phyloP scores from a whole-genome alignment of 164 flowering plant species.

The Tinospora cordifolia region DNA sequence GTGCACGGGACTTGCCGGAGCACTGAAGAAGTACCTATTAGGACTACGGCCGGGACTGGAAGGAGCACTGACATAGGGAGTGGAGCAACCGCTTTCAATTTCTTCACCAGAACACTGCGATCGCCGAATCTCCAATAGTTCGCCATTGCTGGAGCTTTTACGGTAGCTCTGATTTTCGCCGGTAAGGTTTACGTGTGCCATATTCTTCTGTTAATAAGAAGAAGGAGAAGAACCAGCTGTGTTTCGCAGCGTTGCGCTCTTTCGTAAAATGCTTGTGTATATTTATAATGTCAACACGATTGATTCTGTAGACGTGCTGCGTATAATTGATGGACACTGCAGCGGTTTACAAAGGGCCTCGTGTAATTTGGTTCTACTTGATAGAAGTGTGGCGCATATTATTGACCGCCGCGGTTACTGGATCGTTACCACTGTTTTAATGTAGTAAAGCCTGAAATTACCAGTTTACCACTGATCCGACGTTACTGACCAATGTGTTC shows the following conservation, averaged over 20 bases:
- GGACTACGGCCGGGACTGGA: constrained; percentile 48
- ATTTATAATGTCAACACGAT: background rate
- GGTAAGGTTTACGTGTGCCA: background rate
- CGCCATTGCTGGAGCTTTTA: constrained; percentile 20
- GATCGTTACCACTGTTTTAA: too few relatives aligned
- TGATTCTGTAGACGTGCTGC: background rate
- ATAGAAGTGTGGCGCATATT: too few relatives aligned
- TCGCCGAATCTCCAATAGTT: background rate
- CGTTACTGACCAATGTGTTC: too few relatives aligned
- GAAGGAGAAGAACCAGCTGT: too few relatives aligned
- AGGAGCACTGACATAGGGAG: constrained; percentile 65
- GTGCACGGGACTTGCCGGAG: constrained; percentile 68
- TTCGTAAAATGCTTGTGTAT: background rate
- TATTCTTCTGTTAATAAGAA: background rate
- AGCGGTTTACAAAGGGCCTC: too few relatives aligned
- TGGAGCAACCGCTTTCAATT: constrained; percentile 55
- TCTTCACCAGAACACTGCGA: constrained; percentile 18
- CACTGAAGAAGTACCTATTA: constrained; percentile 45
- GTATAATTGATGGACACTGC: too few relatives aligned
- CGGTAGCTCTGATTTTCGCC: constrained; percentile 8
- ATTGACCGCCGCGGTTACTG: too few relatives aligned
- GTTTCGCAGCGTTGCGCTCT: background rate
- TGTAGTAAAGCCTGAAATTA: too few relatives aligned
- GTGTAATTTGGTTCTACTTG: too few relatives aligned
- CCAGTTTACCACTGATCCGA: too few relatives aligned